Conservation (phyloP, 495 filamentous ascomycete species). For the Cercophora newfieldiana region DNA sequence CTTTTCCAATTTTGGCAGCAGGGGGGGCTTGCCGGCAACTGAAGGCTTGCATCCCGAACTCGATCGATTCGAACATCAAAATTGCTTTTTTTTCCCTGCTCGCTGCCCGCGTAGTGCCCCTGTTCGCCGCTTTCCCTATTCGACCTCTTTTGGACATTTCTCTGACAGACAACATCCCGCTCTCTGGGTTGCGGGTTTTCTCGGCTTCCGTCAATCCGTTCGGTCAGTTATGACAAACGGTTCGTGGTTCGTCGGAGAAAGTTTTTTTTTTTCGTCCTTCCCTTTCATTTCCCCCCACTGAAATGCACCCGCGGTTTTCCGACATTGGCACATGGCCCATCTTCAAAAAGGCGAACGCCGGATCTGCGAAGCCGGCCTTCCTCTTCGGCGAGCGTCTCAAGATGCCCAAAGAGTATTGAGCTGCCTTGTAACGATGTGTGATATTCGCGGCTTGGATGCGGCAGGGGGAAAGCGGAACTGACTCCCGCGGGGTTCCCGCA, state of each 20-base stretch:
- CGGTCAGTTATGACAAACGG: neutral
- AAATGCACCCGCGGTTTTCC: neutral
- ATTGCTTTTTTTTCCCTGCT: neutral
- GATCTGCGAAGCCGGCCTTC: conserved; percentile 2
- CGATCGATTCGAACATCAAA: neutral
- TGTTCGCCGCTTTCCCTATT: neutral
- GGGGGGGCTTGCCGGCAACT: neutral
- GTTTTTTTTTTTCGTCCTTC: neutral
- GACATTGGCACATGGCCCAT: neutral
- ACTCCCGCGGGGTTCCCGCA: conserved; percentile 9
- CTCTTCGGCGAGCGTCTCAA: neutral
- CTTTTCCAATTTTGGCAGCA: neutral
- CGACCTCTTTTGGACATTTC: neutral
- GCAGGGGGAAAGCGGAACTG: conserved; percentile 8
- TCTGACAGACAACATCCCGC: neutral
- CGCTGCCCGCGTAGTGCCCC: neutral
- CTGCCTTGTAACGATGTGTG: neutral
- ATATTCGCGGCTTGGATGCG: conserved; percentile 2
- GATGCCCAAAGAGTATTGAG: neutral
- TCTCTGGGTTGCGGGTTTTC: too few relatives aligned
- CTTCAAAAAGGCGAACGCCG: neutral
- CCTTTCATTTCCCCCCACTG: neutral
- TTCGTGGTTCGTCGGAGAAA: neutral
- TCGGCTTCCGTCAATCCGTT: neutral
- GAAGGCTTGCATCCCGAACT: neutral